Conservation (phyloP, 2,329 filamentous ascomycete species). For the Epichloe brachyelytri region DNA sequence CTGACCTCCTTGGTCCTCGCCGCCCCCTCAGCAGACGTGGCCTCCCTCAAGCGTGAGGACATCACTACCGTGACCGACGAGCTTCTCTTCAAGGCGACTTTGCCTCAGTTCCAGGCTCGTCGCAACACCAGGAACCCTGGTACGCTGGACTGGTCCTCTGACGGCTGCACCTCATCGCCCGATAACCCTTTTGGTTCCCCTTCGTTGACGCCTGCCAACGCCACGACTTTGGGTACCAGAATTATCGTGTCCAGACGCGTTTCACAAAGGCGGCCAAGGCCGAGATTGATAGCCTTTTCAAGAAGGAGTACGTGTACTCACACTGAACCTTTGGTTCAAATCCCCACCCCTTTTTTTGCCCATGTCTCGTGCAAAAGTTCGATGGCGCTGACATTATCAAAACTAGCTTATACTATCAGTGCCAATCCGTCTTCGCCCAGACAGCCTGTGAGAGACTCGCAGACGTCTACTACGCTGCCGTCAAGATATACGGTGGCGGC, state of each 20-base stretch:
- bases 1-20: constrained; percentile 14
- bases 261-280: constrained; percentile 29
- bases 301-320: constrained; percentile 22
- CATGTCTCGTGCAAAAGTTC: too few species aligned
- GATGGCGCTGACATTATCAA: too few species aligned
- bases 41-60: constrained; percentile 11
- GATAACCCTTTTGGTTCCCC: constrained; percentile 32
- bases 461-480: constrained; percentile 28
- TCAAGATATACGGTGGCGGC: constrained; percentile 22
- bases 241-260: constrained; percentile 35
- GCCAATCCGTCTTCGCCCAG: constrained; percentile 10
- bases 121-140: constrained; percentile 27
- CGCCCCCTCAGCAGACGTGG: constrained; percentile 7
- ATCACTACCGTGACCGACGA: constrained; percentile 27
- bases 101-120: constrained; percentile 27
- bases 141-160: constrained; percentile 26
- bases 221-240: constrained; percentile 44
- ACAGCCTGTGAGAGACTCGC: constrained; percentile 22
- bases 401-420: constrained; percentile 24
- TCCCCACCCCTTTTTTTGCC: neutral
- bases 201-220: constrained; percentile 34
- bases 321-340: too few species aligned
- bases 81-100: constrained; percentile 30
- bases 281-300: constrained; percentile 39
- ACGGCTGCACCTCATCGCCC: constrained; percentile 29